A percentile compares a stretch with the other conserved stretches of the same genome.
Evolutionary conservation across 768 basidiomycete species (phyloP).

Genomic region (Leccinellum luteum): DNA sequence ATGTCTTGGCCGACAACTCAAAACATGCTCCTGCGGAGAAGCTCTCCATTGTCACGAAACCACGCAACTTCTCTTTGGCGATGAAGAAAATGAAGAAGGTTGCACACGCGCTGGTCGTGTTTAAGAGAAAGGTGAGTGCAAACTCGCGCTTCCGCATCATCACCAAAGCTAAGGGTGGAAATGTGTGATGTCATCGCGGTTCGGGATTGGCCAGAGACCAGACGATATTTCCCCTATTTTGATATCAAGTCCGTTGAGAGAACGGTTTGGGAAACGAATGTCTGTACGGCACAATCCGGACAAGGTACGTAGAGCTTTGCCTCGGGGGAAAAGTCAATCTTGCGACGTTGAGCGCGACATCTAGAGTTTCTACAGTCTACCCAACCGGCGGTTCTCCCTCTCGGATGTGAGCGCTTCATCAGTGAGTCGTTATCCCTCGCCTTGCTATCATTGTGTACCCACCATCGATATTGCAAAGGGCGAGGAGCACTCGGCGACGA

Average conservation of each 20-base stretch:
- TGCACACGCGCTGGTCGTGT: constrained; percentile 17
- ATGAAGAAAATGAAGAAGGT: constrained; percentile 25
- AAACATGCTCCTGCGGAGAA: constrained; percentile 1
- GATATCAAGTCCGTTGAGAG: constrained; percentile 26
- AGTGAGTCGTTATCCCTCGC: constrained; percentile 12
- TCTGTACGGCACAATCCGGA: constrained; percentile 22
- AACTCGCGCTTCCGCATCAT: not conserved
- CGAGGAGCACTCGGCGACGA: not conserved
- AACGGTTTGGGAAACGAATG: constrained; percentile 31
- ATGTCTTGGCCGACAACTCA: constrained; percentile 4
- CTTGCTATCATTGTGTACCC: not conserved
- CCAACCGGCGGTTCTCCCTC: constrained; percentile 31
- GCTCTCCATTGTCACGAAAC: constrained; percentile 8
- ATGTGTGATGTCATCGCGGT: not conserved
- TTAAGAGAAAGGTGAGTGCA: constrained; percentile 25
- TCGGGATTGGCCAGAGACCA: constrained; percentile 7
- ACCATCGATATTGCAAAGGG: not conserved
- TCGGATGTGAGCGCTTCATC: constrained; percentile 15
- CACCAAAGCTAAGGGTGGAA: not conserved
- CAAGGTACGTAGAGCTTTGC: constrained; percentile 20
- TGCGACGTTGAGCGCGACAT: not conserved
- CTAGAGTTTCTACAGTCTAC: constrained; percentile 28
- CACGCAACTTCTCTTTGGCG: constrained; percentile 13
- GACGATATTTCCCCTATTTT: constrained; percentile 26
- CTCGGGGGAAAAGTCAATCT: not conserved